A percentile compares a stretch with the other conserved stretches of the same genome.
Conservation (phyloP, 306 rosid species). For the Pterocarpus santalinus region DNA sequence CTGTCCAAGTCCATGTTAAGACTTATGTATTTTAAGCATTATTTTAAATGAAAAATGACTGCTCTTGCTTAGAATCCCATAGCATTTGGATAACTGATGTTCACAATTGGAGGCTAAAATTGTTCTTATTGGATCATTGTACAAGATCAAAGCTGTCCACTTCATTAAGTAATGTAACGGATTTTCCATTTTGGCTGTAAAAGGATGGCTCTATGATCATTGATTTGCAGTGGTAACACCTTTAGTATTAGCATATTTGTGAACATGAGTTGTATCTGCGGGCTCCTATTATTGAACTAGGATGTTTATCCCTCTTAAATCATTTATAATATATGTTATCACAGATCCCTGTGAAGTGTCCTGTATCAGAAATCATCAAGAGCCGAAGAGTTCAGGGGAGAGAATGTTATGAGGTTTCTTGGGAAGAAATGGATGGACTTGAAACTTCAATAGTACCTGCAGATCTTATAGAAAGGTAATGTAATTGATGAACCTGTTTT, state of each 20-base stretch:
- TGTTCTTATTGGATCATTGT: slow-evolving; percentile 3
- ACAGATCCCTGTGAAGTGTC: slow-evolving; percentile 81
- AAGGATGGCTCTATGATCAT: slow-evolving; percentile 6
- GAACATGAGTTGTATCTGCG: background rate
- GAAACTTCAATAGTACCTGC: slow-evolving; percentile 68
- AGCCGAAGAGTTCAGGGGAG: slow-evolving; percentile 65
- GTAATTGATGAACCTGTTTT: slow-evolving; percentile 23
- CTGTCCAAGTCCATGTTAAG: background rate
- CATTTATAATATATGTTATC: background rate
- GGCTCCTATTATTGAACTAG: slow-evolving; percentile 13
- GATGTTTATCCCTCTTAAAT: background rate
- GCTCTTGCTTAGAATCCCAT: slow-evolving; percentile 28
- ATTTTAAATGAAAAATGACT: slow-evolving; percentile 6
- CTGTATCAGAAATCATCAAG: slow-evolving; percentile 74
- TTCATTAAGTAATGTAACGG: background rate
- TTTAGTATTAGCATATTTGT: slow-evolving; percentile 2
- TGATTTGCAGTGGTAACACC: background rate
- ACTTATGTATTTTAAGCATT: background rate
- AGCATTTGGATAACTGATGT: slow-evolving; percentile 12
- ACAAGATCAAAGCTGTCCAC: slow-evolving; percentile 4
- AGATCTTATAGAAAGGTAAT: slow-evolving; percentile 72
- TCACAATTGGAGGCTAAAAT: background rate
- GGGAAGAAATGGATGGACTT: slow-evolving; percentile 75
- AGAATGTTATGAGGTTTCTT: slow-evolving; percentile 79
- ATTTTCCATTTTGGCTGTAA: slow-evolving; percentile 11